Evolutionary conservation across 495 filamentous ascomycete species (phyloP), one percentile per base, ranked within the genome.

Genomic region (Bacidia rubella): DNA sequence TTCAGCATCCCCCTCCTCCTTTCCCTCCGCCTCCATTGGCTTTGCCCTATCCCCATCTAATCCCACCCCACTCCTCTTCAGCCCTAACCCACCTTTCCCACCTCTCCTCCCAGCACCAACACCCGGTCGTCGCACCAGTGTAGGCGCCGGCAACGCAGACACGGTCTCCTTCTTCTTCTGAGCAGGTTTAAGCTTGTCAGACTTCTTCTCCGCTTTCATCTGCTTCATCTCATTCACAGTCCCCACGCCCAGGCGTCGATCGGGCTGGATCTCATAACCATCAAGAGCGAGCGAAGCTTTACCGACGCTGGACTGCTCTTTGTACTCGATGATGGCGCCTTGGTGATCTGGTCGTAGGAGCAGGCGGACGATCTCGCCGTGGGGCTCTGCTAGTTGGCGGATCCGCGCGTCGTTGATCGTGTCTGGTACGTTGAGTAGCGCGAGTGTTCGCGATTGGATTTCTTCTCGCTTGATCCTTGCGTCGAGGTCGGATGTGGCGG

Each of bases 261-360:
- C 86, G 0, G 73, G 69, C 1, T 62, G 70, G 51, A 90, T 82
- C 58, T 87, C 82, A 44, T 74, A 64, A 0, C 83, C 82, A 43
- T 93, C 81, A 0, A 96, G 72, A 4, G 73, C 82, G 38, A 95
- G 62, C 0, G 77, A 69, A 0, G 90, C 90, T 63, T 82, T 84
- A 39, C 88, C 88, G 2, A 81, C 83, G 51, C 80, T 73, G 2
- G 79, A 68, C 10, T 83, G 72, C 55, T 85, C 79, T 10, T 68
- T 70, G 61, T 81, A 95, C 62, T 97, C 92, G 41, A 95, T 73
- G 47, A 90, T 82, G 10, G 89, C 92, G n/a, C 92, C 90, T 57
- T 81, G 77, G 53, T 92, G 85, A 47, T 86, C 77, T 1, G 87
- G 87, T 38, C 77, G 72, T 38, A 83, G 62, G 12, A 71, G 59